Evolutionary conservation across 805 yeast species (phyloP), one percentile per base, ranked within the genome.

Genomic region (Pichia membranifaciens): DNA sequence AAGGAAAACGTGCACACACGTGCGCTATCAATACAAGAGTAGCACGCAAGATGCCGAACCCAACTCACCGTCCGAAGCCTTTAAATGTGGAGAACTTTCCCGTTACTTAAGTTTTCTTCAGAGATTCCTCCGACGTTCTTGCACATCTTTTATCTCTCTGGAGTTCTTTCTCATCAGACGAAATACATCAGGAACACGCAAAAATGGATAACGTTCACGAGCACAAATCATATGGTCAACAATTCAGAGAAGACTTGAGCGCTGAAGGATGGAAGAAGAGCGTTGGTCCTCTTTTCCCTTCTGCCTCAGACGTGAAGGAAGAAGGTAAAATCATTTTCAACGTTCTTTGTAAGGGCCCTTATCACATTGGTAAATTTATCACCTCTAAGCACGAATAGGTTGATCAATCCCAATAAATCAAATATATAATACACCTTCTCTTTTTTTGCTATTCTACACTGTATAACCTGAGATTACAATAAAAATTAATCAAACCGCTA

Each of bases 181-280:
- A n/a, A 25, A 25, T 25, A 25, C 29, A 25, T 25, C 29, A 8
- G 29, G 7, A 25, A 25, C 29, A 25, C 10, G 10, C n/a, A 15
- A 22, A 10, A 17, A 33, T 31, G 41, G 47, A 42, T n/a, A 23
- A 18, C 43, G 37, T 8, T n/a, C 50, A 47, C 41, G 50, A 47
- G 28, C 20, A 20, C 9, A 47, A 38, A 29, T 21, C 47, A n/a
- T 47, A 47, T 38, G 37, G 41, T 22, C 32, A 43, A 33, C 50
- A 47, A 47, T 34, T 43, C 41, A 40, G 18, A 34, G 47, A 47
- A 5, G 50, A 47, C 13, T 43, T 47, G 21, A 43, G 44, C 16
- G 25, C 34, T 13, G 13, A 38, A n/a, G 50, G 50, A 5, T 43
- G 38, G 15, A 39, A 33, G 28, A 8, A 32, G 13, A 47, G 28